These are phyloP conservation scores for Ceratocystis alfenasii DNA, from an alignment of 2,329 filamentous ascomycete genomes.

Conservation along the genomic window DNA sequence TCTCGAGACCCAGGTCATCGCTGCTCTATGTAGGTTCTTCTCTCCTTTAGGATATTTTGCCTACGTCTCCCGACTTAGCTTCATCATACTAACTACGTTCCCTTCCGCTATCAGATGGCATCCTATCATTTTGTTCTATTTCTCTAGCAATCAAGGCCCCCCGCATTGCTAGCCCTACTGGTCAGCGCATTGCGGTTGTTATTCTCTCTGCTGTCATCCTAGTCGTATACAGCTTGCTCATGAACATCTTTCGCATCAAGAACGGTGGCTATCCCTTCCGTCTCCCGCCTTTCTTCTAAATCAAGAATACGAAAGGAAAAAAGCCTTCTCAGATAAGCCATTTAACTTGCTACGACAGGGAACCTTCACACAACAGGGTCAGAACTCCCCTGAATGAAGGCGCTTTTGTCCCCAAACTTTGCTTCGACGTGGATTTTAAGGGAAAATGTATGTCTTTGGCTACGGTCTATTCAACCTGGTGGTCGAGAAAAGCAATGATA, in stretches of 20 bases:
- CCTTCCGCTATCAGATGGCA: slow-evolving; percentile 46
- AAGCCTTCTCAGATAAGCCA: too few species aligned
- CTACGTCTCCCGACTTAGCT: neutral
- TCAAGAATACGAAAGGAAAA: too few species aligned
- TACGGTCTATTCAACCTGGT: neutral
- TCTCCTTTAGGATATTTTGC: neutral
- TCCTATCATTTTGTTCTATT: slow-evolving; percentile 82
- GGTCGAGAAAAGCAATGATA: neutral
- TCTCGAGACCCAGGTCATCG: slow-evolving; percentile 88
- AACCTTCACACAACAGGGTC: too few species aligned
- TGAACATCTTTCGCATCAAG: slow-evolving; percentile 89
- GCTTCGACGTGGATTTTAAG: neutral
- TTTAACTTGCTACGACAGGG: too few species aligned
- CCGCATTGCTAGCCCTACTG: slow-evolving; percentile 63
- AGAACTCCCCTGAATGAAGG: too few species aligned
- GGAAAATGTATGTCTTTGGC: neutral
- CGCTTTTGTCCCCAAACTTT: neutral
- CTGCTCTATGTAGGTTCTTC: slow-evolving; percentile 68
- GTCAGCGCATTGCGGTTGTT: slow-evolving; percentile 71
- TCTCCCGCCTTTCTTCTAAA: slow-evolving; percentile 73
- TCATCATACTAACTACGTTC: slow-evolving; percentile 2
- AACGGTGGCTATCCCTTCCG: slow-evolving; percentile 91
- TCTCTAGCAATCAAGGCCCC: slow-evolving; percentile 85
- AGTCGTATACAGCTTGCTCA: slow-evolving; percentile 80
- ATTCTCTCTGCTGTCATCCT: slow-evolving; percentile 68